Evolutionary conservation across 805 yeast genomes (phyloP), one percentile per base, ranked within the genome.

Genomic region (Yamadazyma nakazawae): DNA sequence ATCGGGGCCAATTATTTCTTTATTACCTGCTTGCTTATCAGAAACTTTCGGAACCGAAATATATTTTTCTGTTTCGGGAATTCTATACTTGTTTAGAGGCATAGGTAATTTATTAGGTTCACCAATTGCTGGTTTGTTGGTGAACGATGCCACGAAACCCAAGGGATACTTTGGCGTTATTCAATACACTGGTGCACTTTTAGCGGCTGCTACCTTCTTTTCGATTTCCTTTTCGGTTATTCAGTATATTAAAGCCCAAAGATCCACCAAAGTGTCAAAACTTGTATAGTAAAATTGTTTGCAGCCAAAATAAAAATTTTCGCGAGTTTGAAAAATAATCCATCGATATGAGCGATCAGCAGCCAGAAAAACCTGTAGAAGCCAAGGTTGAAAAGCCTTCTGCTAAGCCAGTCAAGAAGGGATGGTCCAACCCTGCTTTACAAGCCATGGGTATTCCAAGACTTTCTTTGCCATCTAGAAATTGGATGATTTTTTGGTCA

Each of bases 401-500:
- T n/a, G 14, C 37, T 2, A 35, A 36, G 32, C 34, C 52, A 13
- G 55, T 52, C 31, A 70, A 69, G 50, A 74, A 74, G 50, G 77
- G 75, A 8, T 81, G 75, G 72, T 62, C 79, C 9, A 85, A 90
- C 58, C 96, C 96, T 1, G 96, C 95, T 1, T 76, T 91, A 39
- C 68, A 79, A 52, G 85, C 88, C 58, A 79, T 92, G 87, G 98
- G 98, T 0, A 78, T 92, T 40, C 88, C 89, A 4, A 67, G 84
- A 12, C 56, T 90, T 18, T 78, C 84, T 34, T 68, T 94, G 12
- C 99, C 99, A 0, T 84, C 96, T 0, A 75, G 97, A 52, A 94
- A 92, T 68, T 92, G 98, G 99, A 66, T 80, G 72, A 87, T 90
- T 32, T 94, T 94, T 66, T 85, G 96, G 87, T 61, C 83, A 0